A percentile compares a stretch with the other conserved stretches of the same genome.
These are phyloP conservation scores for Yarrowia galli DNA, from an alignment of 1,139 yeast species.

Conservation along the genomic window DNA sequence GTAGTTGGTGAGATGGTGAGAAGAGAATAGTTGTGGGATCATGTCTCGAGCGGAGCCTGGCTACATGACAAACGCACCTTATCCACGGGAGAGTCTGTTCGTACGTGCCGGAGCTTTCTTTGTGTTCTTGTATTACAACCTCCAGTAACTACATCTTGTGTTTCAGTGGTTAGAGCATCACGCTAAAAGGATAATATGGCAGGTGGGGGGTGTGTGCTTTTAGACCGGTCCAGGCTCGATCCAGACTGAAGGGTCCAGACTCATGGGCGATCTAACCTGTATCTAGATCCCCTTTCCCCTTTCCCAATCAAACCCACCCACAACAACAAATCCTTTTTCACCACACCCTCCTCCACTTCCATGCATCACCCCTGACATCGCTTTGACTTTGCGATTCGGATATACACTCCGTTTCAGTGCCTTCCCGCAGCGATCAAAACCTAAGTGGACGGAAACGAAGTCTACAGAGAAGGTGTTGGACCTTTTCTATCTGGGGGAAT, in stretches of 20 bases:
- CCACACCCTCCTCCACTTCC: background rate
- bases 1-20: background rate
- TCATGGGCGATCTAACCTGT: too few species aligned
- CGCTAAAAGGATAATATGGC: too few species aligned
- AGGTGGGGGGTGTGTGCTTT: too few species aligned
- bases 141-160: background rate
- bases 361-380: conserved; percentile 7
- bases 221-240: too few species aligned
- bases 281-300: too few species aligned
- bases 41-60: background rate
- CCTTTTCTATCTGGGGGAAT: too few species aligned
- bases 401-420: conserved; percentile 21
- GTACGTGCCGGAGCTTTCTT: background rate
- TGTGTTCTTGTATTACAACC: too few species aligned
- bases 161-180: background rate
- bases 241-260: too few species aligned
- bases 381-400: conserved; percentile 7
- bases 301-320: too few species aligned
- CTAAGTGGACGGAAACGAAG: background rate
- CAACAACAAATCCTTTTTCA: too few species aligned
- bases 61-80: conserved; percentile 18
- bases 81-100: background rate
- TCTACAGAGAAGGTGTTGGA: too few species aligned
- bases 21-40: background rate
- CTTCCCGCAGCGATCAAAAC: conserved; percentile 24